phyloP scores from a whole-genome alignment of 1,284 basidiomycete species.

The Trichosporon inkin region DNA sequence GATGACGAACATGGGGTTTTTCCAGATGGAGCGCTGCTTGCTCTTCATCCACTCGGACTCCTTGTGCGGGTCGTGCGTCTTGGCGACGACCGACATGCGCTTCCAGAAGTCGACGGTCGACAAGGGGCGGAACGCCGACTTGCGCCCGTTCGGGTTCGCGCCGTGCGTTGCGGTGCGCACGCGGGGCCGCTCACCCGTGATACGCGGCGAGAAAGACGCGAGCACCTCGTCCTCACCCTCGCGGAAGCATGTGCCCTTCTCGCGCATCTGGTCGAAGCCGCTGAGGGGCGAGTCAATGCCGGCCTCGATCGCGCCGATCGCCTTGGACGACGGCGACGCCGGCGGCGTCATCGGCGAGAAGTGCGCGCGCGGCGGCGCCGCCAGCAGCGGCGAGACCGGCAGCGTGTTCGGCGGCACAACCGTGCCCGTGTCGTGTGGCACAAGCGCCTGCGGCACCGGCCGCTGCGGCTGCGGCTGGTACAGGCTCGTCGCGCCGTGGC shows the following conservation, averaged over 20 bases:
- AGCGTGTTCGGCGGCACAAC: neutral
- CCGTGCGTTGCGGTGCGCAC: constrained; percentile 19
- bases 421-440: constrained; percentile 7
- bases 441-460: neutral
- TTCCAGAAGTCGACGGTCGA: constrained; percentile 45
- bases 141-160: constrained; percentile 15
- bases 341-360: constrained; percentile 19
- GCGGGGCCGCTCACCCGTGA: neutral
- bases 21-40: constrained; percentile 15
- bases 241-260: constrained; percentile 44
- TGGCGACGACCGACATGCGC: constrained; percentile 25
- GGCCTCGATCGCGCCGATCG: constrained; percentile 4
- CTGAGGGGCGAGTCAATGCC: constrained; percentile 27
- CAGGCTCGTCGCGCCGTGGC: neutral
- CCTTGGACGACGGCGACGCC: constrained; percentile 13
- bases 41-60: constrained; percentile 14
- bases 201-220: constrained; percentile 31
- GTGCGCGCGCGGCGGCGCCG: constrained; percentile 29
- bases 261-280: constrained; percentile 37
- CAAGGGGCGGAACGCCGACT: constrained; percentile 20
- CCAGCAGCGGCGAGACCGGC: constrained; percentile 31
- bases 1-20: constrained; percentile 21
- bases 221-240: constrained; percentile 43
- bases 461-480: constrained; percentile 2
- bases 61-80: neutral